Evolutionary conservation across 2,329 filamentous ascomycete genomes (phyloP), one percentile per base, ranked within the genome.

Genomic region (Pezizomycotina sp.): DNA sequence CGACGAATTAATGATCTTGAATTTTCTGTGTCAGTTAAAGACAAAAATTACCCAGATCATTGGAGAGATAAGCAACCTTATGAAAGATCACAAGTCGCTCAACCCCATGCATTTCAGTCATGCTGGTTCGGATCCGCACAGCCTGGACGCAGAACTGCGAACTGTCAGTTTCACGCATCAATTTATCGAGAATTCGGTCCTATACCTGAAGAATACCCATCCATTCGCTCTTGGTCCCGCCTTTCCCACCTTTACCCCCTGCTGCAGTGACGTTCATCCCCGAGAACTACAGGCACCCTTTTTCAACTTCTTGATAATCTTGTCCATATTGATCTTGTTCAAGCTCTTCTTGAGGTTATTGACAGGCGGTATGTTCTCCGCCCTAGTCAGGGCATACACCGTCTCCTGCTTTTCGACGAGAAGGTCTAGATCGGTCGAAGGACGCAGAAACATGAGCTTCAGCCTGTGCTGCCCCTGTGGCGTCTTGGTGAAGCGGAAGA

Each of bases 371-470:
- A 61, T 54, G 51, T 92, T 92, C 3, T 79, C 74, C 0, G 74
- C 66, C 4, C 65, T 64, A 2, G 79, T 56, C 18, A 95, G 66
- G 1, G 72, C 60, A 4, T 64, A 59, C 33, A 92, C 74, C 1
- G 77, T 72, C 14, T 66, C 61, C 37, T 92, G 74, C 16, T 86
- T 71, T 52, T 77, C 69, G 3, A 64, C 60, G 46, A 98, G 89
- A 4, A 74, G 50, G 1, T 63, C 56, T 1, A 79, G 53, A 42
- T 89, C 68, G 16, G 74, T 62, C 19, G 73, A 80, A 14, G 89
- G 89, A 0, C 78, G 72, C 5, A 93, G 60, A 47, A 98, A 89
- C 33, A 78, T 68, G 49, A 80, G 75, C n/a, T 79, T 74, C 4
- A 98, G 63, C 27, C 68, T 65, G 16, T 61, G 53, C 48, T 72